phyloP scores from a whole-genome alignment of 1,284 basidiomycete species.

The Sanghuangporus baumii region DNA sequence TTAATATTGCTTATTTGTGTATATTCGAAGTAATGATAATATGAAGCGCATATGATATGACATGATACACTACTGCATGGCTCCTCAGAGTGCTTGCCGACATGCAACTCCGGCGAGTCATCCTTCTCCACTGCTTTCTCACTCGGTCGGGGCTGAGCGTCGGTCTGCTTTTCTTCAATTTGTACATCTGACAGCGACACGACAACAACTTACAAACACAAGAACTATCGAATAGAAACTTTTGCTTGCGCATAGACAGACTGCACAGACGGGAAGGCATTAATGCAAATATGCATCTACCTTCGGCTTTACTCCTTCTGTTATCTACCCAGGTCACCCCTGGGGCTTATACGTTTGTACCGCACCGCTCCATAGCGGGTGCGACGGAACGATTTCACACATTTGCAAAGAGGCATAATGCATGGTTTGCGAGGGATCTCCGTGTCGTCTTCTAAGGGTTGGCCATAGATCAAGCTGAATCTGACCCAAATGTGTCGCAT shows the following conservation, averaged over 20 bases:
- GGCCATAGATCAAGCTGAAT: constrained; percentile 26
- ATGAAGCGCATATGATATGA: not conserved
- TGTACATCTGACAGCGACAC: not conserved
- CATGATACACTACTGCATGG: not conserved
- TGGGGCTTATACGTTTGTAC: constrained; percentile 4
- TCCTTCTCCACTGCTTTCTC: not conserved
- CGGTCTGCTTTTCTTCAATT: not conserved
- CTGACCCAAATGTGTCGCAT: not conserved
- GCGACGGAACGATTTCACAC: constrained; percentile 31
- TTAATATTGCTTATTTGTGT: constrained; percentile 10
- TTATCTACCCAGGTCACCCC: constrained; percentile 7
- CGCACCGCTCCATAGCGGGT: constrained; percentile 10
- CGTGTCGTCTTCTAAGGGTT: constrained; percentile 54
- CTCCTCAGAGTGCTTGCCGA: not conserved
- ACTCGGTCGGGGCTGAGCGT: not conserved
- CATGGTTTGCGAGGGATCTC: constrained; percentile 59
- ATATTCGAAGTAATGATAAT: not conserved
- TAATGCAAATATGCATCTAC: constrained; percentile 3
- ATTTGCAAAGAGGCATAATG: constrained; percentile 43
- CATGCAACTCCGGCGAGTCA: not conserved
- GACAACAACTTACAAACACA: not conserved
- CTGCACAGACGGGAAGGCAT: not conserved
- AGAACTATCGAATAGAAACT: not conserved
- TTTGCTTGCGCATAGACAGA: not conserved
- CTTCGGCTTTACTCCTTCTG: constrained; percentile 10